Evolutionary conservation across 306 rosid species (phyloP).

Genomic region (Cucurbita maxima): DNA sequence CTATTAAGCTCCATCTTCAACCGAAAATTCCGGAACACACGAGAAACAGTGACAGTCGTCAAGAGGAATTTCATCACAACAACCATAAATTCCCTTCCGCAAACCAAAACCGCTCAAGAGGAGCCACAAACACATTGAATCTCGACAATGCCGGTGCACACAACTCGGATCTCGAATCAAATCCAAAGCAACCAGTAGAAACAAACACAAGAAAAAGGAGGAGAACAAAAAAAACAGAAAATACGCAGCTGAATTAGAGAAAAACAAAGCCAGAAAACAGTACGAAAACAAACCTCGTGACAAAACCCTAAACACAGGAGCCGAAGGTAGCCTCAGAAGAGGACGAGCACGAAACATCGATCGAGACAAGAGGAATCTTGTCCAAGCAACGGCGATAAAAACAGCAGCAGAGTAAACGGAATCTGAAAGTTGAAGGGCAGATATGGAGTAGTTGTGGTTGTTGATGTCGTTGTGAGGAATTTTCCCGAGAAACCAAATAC

Average conservation of each 20-base stretch:
- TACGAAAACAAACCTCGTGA: background rate
- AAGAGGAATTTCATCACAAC: background rate
- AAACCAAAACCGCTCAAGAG: background rate
- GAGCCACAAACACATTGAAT: background rate
- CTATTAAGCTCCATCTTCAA: background rate
- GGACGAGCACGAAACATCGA: background rate
- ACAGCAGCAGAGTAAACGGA: background rate
- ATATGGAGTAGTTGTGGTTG: background rate
- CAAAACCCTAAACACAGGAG: background rate
- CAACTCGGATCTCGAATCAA: conserved; percentile 5
- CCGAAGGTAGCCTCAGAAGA: background rate
- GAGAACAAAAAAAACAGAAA: background rate
- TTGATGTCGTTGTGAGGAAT: background rate
- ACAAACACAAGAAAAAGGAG: background rate
- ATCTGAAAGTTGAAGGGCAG: background rate
- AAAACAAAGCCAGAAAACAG: background rate
- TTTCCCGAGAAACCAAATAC: background rate
- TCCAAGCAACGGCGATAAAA: background rate
- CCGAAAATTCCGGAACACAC: background rate
- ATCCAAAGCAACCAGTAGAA: background rate
- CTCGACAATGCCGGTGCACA: conserved; percentile 13
- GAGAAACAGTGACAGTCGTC: background rate
- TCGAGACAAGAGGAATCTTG: background rate
- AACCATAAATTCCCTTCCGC: background rate
- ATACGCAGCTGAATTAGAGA: conserved; percentile 1